Evolutionary conservation across 306 rosid species (phyloP).

Genomic region (Glycine latifolia): DNA sequence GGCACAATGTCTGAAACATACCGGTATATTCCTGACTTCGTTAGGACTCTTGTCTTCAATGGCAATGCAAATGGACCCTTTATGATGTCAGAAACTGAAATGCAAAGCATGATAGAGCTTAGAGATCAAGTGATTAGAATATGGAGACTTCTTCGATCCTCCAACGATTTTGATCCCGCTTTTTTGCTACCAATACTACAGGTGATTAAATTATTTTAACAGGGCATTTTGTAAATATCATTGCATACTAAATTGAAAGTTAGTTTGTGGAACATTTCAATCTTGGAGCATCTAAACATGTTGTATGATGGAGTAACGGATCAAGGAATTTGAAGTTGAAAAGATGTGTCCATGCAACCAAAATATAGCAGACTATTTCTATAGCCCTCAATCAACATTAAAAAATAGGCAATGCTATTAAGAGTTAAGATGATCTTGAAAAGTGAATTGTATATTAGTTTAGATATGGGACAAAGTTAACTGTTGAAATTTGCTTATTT

Average conservation of each 20-base stretch:
- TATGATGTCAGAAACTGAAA: conserved; percentile 64
- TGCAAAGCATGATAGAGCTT: conserved; percentile 71
- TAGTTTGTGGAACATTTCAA: conserved; percentile 17
- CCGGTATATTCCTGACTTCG: conserved; percentile 65
- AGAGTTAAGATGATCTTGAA: background rate
- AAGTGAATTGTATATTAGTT: background rate
- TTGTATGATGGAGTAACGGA: conserved; percentile 12
- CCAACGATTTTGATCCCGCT: conserved; percentile 80
- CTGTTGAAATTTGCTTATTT: background rate
- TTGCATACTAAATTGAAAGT: background rate
- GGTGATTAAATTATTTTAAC: conserved; percentile 47
- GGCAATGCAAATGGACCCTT: conserved; percentile 71
- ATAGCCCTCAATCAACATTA: no score
- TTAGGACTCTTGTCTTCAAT: conserved; percentile 66
- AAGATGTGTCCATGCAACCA: background rate
- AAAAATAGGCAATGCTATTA: no score
- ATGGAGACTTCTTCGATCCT: conserved; percentile 75
- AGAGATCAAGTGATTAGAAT: conserved; percentile 84
- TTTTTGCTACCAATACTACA: conserved; percentile 76
- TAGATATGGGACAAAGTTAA: background rate
- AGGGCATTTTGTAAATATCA: conserved; percentile 12
- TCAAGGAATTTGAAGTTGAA: conserved; percentile 16
- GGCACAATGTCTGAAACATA: conserved; percentile 69
- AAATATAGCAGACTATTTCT: background rate
- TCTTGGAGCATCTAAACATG: conserved; percentile 16